Percentiles rank a stretch among this genome's conserved stretches.
phyloP scores from a whole-genome alignment of 1,284 basidiomycete genomes.

The Apiotrichum domesticum region DNA sequence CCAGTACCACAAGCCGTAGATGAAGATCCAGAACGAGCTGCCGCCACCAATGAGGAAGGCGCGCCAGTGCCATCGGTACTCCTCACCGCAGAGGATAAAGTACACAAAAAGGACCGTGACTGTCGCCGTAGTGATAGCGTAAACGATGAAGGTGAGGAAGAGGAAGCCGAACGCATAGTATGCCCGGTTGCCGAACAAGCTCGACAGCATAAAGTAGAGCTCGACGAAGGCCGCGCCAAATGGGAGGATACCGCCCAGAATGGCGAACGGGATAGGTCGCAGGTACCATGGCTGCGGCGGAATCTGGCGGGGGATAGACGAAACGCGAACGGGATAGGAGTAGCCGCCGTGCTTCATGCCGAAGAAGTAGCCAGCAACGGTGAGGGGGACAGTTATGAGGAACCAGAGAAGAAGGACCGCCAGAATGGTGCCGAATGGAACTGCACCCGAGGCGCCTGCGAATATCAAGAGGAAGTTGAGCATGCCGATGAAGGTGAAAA shows the following conservation, averaged over 20 bases:
- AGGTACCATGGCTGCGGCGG: conserved; percentile 80
- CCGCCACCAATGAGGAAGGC: conserved; percentile 92
- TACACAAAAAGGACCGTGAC: conserved; percentile 86
- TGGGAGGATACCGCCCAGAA: conserved; percentile 85
- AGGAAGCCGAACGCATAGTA: conserved; percentile 97
- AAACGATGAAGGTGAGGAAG: conserved; percentile 77
- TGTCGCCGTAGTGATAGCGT: conserved; percentile 80
- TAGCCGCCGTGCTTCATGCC: conserved; percentile 77
- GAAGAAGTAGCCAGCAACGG: conserved; percentile 55
- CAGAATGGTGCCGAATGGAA: conserved; percentile 90
- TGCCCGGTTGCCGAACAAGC: conserved; percentile 85
- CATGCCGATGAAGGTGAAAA: conserved; percentile 76
- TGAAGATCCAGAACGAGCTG: conserved; percentile 84
- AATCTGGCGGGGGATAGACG: conserved; percentile 87
- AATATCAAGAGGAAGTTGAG: conserved; percentile 80
- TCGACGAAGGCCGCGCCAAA: conserved; percentile 96
- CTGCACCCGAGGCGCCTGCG: conserved; percentile 85
- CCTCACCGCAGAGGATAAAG: conserved; percentile 89
- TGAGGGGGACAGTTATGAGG: conserved; percentile 79
- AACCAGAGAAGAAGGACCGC: conserved; percentile 92
- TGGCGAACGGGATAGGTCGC: conserved; percentile 65
- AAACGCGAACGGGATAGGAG: conserved; percentile 75
- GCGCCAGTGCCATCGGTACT: conserved; percentile 98
- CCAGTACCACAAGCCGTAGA: conserved; percentile 72
- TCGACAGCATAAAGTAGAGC: conserved; percentile 87